Percentiles rank a stretch among this genome's conserved stretches.
These are phyloP conservation scores for Chlamydomonas sp. DNA, from an alignment of 139 green algal species.

Conservation along the genomic window DNA sequence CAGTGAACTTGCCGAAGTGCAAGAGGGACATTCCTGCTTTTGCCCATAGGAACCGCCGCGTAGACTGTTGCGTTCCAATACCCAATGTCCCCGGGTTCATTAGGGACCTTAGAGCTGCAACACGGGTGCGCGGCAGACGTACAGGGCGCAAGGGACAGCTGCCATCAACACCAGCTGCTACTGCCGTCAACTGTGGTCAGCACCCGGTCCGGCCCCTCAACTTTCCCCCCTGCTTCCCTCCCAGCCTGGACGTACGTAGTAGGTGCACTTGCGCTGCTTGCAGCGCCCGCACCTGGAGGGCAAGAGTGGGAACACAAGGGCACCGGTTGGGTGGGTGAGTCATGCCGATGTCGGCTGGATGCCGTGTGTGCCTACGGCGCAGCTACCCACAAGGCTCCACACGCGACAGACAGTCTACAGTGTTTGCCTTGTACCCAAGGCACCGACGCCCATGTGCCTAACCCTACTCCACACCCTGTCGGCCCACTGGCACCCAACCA, in stretches of 20 bases:
- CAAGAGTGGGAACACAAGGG: background rate
- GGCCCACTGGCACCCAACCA: no score
- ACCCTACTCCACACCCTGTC: no score
- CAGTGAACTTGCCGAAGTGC: no score
- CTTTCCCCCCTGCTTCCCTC: background rate
- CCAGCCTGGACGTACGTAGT: constrained; percentile 61
- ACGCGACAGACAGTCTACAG: background rate
- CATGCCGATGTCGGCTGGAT: background rate
- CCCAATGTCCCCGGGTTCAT: background rate
- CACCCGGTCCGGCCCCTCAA: background rate
- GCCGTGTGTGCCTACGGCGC: background rate
- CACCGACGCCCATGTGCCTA: background rate
- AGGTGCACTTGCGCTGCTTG: constrained; percentile 85
- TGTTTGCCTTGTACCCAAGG: background rate
- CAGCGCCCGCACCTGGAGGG: constrained; percentile 88
- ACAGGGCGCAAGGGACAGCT: background rate
- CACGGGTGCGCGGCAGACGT: background rate
- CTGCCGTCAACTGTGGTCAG: background rate
- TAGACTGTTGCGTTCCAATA: background rate
- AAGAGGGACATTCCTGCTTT: no score
- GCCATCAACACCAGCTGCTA: background rate
- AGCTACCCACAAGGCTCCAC: background rate
- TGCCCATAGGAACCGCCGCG: no score
- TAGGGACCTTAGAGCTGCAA: background rate
- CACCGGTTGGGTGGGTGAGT: background rate